Percentiles rank a stretch among this genome's conserved stretches.
phyloP scores from a whole-genome alignment of 2,329 filamentous ascomycete species.

The Diatrype stigma region DNA sequence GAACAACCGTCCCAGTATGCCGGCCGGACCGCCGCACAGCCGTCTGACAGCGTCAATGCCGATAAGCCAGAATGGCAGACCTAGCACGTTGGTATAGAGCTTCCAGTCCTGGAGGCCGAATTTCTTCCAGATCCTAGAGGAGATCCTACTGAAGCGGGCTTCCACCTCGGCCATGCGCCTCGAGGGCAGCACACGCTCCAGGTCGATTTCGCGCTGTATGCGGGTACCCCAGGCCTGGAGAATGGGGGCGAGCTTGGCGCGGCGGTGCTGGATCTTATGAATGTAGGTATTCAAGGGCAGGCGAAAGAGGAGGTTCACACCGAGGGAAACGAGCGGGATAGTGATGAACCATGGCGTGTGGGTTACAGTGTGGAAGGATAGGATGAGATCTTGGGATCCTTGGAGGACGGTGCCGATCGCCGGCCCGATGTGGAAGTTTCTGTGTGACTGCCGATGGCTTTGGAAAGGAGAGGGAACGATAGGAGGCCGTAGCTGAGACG shows the following conservation, averaged over 20 bases:
- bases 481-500: not conserved
- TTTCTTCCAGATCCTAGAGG: slow-evolving; percentile 19
- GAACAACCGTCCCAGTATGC: slow-evolving; percentile 31
- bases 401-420: slow-evolving; percentile 29
- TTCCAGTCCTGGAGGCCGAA: slow-evolving; percentile 47
- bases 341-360: slow-evolving; percentile 50
- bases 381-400: slow-evolving; percentile 38
- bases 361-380: slow-evolving; percentile 36
- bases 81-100: slow-evolving; percentile 33
- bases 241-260: slow-evolving; percentile 26
- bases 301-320: slow-evolving; percentile 40
- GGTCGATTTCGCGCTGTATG: slow-evolving; percentile 14
- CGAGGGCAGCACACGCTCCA: slow-evolving; percentile 7
- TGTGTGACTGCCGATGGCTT: slow-evolving; percentile 1
- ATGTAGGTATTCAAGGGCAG: slow-evolving; percentile 43
- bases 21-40: slow-evolving; percentile 38
- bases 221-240: slow-evolving; percentile 31
- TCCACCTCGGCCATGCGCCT: slow-evolving; percentile 19
- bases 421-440: slow-evolving; percentile 30
- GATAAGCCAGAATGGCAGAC: slow-evolving; percentile 45
- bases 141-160: slow-evolving; percentile 20
- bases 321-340: slow-evolving; percentile 48
- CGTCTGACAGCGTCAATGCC: slow-evolving; percentile 47
- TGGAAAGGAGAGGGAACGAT: not conserved
- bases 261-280: slow-evolving; percentile 25